Conservation (phyloP, 208 protist species). For the Crithidia fasciculata region DNA sequence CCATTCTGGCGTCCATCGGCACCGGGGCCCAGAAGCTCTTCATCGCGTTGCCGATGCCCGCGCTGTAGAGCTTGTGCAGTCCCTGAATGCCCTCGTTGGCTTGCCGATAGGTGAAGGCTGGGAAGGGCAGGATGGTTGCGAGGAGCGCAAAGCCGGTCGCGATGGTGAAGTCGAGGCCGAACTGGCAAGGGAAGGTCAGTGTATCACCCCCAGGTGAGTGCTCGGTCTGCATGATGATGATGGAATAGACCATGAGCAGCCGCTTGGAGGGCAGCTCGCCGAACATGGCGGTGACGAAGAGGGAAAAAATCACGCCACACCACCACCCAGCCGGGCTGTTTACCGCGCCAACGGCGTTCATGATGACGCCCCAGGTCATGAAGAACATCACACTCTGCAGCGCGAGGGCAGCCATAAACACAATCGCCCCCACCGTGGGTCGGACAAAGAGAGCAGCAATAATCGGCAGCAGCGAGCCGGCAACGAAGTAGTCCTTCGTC, state of each 20-base stretch:
- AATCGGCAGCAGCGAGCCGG: constrained; percentile 37
- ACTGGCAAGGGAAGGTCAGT: constrained; percentile 35
- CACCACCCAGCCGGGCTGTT: constrained; percentile 60
- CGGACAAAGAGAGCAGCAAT: constrained; percentile 41
- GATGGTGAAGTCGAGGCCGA: constrained; percentile 55
- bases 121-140: constrained; percentile 50
- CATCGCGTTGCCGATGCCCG: constrained; percentile 55
- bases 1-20: constrained; percentile 48
- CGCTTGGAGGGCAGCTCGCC: constrained; percentile 65
- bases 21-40: constrained; percentile 66
- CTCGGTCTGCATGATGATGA: constrained; percentile 73
- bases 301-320: constrained; percentile 56
- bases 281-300: constrained; percentile 40
- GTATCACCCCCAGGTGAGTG: constrained; percentile 36
- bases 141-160: constrained; percentile 36
- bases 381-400: constrained; percentile 37
- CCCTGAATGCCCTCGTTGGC: constrained; percentile 38
- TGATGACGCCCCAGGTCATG: constrained; percentile 47
- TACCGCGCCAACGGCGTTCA: constrained; percentile 46
- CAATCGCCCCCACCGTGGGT: constrained; percentile 45
- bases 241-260: constrained; percentile 51
- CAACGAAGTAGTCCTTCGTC: constrained; percentile 39
- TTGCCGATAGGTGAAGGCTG: constrained; percentile 42
- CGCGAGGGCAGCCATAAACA: constrained; percentile 34
- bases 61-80: constrained; percentile 58